phyloP scores from a whole-genome alignment of 139 green algal species.

The Bryopsis sp. region DNA sequence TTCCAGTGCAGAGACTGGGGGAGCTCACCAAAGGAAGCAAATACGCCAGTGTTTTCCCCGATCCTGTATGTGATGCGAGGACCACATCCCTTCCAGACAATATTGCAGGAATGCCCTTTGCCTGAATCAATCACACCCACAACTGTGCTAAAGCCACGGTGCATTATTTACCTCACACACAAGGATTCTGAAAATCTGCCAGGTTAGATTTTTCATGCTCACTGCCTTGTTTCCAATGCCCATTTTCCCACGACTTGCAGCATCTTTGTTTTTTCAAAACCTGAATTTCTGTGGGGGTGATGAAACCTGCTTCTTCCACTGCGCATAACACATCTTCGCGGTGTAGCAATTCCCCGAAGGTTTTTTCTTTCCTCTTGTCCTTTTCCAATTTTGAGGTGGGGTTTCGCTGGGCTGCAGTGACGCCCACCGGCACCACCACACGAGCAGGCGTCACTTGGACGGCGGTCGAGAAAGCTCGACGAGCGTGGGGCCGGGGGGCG shows the following conservation, averaged over 20 bases:
- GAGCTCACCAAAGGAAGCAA: conserved; percentile 75
- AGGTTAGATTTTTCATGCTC: background rate
- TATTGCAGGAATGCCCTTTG: conserved; percentile 56
- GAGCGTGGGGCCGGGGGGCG: no score
- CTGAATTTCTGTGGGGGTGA: conserved; percentile 79
- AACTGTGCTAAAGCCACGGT: background rate
- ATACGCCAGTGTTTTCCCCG: conserved; percentile 92
- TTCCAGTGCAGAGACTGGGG: no score
- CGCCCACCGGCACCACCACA: no score
- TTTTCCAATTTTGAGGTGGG: no score
- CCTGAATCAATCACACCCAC: conserved; percentile 29
- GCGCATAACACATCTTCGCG: conserved; percentile 34
- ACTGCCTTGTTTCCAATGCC: no score
- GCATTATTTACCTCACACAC: background rate
- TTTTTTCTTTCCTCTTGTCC: background rate
- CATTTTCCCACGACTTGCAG: no score
- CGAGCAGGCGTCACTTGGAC: no score
- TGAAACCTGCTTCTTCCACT: conserved; percentile 45
- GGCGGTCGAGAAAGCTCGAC: no score
- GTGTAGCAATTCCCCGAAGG: conserved; percentile 45
- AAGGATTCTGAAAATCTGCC: background rate
- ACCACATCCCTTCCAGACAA: conserved; percentile 53
- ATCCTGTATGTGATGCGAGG: conserved; percentile 87
- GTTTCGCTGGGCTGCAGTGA: no score
- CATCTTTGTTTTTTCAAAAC: no score